Conservation (phyloP, 2,329 filamentous ascomycete species). For the Pseudogymnoascus sp. region DNA sequence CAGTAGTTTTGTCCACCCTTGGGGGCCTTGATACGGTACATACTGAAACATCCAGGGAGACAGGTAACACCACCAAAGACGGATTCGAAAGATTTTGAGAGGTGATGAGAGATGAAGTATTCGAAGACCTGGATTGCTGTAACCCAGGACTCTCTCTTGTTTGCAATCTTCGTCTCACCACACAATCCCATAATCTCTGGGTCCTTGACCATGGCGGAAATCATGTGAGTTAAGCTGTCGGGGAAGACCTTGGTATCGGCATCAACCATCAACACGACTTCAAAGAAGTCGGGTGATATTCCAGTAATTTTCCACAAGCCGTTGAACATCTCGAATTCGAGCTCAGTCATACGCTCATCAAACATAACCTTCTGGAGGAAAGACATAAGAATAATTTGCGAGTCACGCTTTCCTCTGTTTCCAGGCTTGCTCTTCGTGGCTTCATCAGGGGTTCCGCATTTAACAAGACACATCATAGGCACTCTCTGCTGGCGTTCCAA, state of each 20-base stretch:
- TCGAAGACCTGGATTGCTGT: slow-evolving; percentile 98
- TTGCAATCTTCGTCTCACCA: slow-evolving; percentile 98
- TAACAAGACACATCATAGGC: slow-evolving; percentile 94
- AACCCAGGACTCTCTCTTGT: slow-evolving; percentile 92
- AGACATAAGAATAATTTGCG: slow-evolving; percentile 98
- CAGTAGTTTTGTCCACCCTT: slow-evolving; percentile 99
- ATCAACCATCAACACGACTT: slow-evolving; percentile 97
- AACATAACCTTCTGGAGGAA: slow-evolving; percentile 99
- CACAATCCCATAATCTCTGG: slow-evolving; percentile 99
- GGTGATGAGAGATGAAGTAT: slow-evolving; percentile 98
- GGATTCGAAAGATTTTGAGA: slow-evolving; percentile 94
- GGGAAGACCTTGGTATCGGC: slow-evolving; percentile 99
- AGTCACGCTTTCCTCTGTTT: slow-evolving; percentile 97
- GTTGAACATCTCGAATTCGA: slow-evolving; percentile 99
- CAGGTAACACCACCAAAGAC: slow-evolving; percentile 99
- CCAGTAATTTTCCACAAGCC: slow-evolving; percentile 98
- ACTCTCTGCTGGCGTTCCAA: slow-evolving; percentile 88
- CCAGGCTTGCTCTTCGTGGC: slow-evolving; percentile 75
- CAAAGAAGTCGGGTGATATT: slow-evolving; percentile 96
- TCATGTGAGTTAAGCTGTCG: slow-evolving; percentile 96
- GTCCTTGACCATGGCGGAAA: slow-evolving; percentile 98
- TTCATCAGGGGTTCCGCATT: slow-evolving; percentile 90
- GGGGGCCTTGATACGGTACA: slow-evolving; percentile 99
- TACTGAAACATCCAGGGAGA: slow-evolving; percentile 97
- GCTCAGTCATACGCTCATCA: slow-evolving; percentile 97